Base-by-base conservation (phyloP, 2,329 filamentous ascomycete genomes). In the Fusarium metavorans region DNA sequence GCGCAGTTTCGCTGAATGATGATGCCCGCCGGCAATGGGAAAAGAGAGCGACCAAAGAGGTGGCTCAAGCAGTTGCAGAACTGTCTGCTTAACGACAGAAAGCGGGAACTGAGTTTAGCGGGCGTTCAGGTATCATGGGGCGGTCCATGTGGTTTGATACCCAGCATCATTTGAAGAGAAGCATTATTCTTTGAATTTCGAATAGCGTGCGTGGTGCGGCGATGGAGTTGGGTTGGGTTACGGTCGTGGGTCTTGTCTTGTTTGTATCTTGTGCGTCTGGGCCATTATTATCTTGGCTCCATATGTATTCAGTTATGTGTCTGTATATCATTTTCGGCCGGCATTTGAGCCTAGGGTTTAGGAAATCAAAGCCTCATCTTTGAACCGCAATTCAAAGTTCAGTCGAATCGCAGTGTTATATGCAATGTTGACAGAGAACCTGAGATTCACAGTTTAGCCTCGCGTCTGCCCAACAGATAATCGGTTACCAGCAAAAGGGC, bases 1-100 rank as follows among this genome's bases (percentile, higher is more conserved):
- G 88, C 70, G 87, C 87, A 16, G 84, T 87, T 23, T 83, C 86
- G 27, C 87, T 97, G 34, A 90, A 93, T 78, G 88, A 92, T 25
- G 89, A 91, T 32, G 90, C 90, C 66, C 89, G 91, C 67, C 89
- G 89, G 73, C 89, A 88, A 57, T 95, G 95, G 89, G 94, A 97
- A 84, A 91, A 89, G 76, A 88, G 94, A 78, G 95, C 95, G 16
- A 90, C 87, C 20, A 89, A 92, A 52, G 95, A 98, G 84, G 96
- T 98, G 5, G 90, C 92, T 69, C 91, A 88, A 77, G 95, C 95
- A 18, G 87, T 98, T 62, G 87, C 89, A 62, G 87, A 88, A 72
- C 82, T 92, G 74, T 83, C 84, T 76, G 84, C 84, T 71, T 88
- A 80, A 87, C 74, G 70, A 79, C 76, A 75, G 48, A 58, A 73